Evolutionary conservation across 2,329 filamentous ascomycete species (phyloP).

Genomic region (Talaromyces sp.): DNA sequence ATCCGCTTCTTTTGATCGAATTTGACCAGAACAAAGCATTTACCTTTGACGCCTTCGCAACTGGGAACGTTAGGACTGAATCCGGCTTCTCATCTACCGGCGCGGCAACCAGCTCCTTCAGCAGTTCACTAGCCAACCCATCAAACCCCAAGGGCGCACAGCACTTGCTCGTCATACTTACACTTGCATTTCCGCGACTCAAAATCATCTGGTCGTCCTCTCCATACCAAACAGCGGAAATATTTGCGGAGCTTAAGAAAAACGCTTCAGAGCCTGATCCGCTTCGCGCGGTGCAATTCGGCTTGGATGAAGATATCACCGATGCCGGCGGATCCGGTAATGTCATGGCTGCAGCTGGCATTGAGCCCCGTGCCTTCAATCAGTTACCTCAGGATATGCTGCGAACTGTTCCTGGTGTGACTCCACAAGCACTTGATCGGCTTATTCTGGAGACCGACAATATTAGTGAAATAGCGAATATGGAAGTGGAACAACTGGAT

Average conservation of each 20-base stretch:
- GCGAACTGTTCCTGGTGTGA: slow-evolving; percentile 79
- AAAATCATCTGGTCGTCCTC: slow-evolving; percentile 92
- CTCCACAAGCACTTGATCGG: slow-evolving; percentile 72
- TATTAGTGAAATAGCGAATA: slow-evolving; percentile 82
- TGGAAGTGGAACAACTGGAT: slow-evolving; percentile 72
- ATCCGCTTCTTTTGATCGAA: slow-evolving; percentile 89
- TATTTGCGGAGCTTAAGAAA: slow-evolving; percentile 91
- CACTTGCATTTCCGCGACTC: slow-evolving; percentile 84
- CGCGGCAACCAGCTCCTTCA: slow-evolving; percentile 55
- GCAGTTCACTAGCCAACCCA: slow-evolving; percentile 64
- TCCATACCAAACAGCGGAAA: slow-evolving; percentile 95
- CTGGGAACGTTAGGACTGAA: slow-evolving; percentile 52
- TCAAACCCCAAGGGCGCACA: slow-evolving; percentile 75
- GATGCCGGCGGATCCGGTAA: slow-evolving; percentile 35
- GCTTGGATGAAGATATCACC: slow-evolving; percentile 63
- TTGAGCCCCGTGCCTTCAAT: slow-evolving; percentile 71
- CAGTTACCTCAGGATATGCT: slow-evolving; percentile 90
- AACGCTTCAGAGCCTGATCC: slow-evolving; percentile 90
- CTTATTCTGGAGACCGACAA: slow-evolving; percentile 74
- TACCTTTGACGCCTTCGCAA: slow-evolving; percentile 73
- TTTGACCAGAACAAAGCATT: slow-evolving; percentile 98
- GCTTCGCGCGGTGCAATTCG: slow-evolving; percentile 78
- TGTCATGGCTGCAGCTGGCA: slow-evolving; percentile 58
- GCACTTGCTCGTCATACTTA: slow-evolving; percentile 87
- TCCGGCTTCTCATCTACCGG: slow-evolving; percentile 54